phyloP scores from a whole-genome alignment of 2,329 filamentous ascomycete genomes.

The Microdochium bolleyi region DNA sequence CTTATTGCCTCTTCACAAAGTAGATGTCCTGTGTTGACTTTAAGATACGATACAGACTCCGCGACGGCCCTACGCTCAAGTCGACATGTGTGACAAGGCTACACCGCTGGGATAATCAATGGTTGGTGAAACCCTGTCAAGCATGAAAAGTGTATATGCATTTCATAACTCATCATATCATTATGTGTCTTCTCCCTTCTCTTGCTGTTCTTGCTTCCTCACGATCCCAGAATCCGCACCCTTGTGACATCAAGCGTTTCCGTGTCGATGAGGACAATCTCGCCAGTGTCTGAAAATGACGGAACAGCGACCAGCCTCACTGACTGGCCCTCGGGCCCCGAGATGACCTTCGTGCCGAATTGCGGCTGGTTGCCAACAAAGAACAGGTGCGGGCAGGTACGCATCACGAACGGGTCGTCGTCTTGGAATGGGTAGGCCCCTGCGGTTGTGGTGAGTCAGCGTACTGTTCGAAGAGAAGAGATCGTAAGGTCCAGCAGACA shows the following conservation, averaged over 20 bases:
- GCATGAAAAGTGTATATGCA: neutral
- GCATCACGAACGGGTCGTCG: constrained; percentile 82
- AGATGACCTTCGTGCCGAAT: constrained; percentile 64
- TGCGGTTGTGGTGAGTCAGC: constrained; percentile 21
- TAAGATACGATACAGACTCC: no score
- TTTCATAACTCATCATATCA: constrained; percentile 1
- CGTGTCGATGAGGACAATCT: constrained; percentile 75
- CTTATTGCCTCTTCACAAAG: no score
- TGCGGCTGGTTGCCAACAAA: constrained; percentile 79
- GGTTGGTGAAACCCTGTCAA: no score
- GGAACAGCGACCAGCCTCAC: constrained; percentile 80
- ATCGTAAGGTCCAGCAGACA: no score
- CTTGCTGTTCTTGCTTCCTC: constrained; percentile 6
- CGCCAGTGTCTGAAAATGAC: constrained; percentile 67
- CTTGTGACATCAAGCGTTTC: constrained; percentile 76
- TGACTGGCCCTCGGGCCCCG: constrained; percentile 52
- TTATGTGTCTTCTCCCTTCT: neutral
- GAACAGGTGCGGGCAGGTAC: constrained; percentile 81
- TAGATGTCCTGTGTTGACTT: no score
- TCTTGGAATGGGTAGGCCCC: constrained; percentile 97
- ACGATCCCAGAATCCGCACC: constrained; percentile 42
- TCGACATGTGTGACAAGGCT: no score
- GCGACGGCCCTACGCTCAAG: no score
- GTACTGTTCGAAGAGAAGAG: neutral
- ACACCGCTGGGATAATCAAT: no score